Evolutionary conservation across 257 asterid species (phyloP), one percentile per base, ranked within the genome.

Genomic region (Penstemon eatonii): DNA sequence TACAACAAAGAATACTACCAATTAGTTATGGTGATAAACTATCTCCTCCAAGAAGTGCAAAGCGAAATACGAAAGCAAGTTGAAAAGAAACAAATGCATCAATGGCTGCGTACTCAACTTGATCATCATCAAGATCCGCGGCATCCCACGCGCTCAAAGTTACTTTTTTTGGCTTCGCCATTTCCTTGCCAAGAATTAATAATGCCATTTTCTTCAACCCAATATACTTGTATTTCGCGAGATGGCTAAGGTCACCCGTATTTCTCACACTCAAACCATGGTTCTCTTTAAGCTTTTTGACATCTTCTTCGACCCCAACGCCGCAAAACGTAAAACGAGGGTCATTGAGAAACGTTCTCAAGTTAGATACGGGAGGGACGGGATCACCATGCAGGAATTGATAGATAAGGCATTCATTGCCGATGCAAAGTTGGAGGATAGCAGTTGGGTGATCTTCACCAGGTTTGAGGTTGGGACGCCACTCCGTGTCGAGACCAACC

Each of bases 41-140:
- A 25, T 25, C 33, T 25, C 33, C 2, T 25, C 33, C 33, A 25
- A 25, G 33, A 25, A 25, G 33, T 25, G 33, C 33, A 25, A 25
- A 25, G 33, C 33, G 33, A 13, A 56, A 36, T 12, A 6, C 43
- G 11, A 56, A 25, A 12, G 64, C 64, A 58, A 58, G 37, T 5
- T 37, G 25, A 3, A 18, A 58, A 13, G 64, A 58, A 58, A 58
- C 64, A 39, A 58, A 58, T 10, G 47, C 64, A 39, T 58, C 64
- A 11, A 58, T 58, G 18, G 64, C 64, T 4, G 46, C 64, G 12
- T 58, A 58, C 8, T 58, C 64, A 4, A 58, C 12, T 15, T 58
- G 64, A 38, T 58, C 25, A 5, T 5, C 64, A 7, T 58, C 47
- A 37, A 58, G 64, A 58, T 10, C 19, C 3, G 6, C 47, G 3